Evolutionary conservation across 108 stramenopile genomes (phyloP), one percentile per base, ranked within the genome.

Genomic region (Cyclotella distinguenda): DNA sequence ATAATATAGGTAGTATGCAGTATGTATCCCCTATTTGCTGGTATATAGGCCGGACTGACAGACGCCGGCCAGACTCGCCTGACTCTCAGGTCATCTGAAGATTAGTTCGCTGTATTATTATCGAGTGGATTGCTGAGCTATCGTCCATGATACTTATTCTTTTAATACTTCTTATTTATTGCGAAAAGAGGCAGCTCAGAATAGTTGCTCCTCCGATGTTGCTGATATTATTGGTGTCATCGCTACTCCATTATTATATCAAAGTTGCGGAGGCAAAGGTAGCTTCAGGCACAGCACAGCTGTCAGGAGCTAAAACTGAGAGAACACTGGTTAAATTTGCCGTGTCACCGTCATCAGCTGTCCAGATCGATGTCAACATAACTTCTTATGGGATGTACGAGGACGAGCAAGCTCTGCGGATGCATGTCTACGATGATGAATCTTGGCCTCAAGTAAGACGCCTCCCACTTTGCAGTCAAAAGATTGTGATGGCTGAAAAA

Each of bases 281-380:
- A 11, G 48, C 68, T 45, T 76, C 77, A 7, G 86, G 87, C 22
- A 62, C 72, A n/a, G 80, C 85, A 21, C 57, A 64, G 52, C 66
- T 93, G 10, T 72, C 73, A 4, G 91, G 91, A 5, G 67, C 74
- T 10, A 66, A 78, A 25, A 82, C 91, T 11, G 88, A 89, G 60
- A 57, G 78, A 46, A 80, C 84, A 15, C 70, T 93, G 26, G 72
- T 80, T 4, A 86, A 80, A 59, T 93, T 93, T 61, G 85, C 88
- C 27, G 66, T 93, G 11, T 70, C 75, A 1, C 55, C 84, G 13
- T 53, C 49, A 1, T 68, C 72, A 6, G 42, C 65, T 7, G 73
- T 56, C 61, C 57, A 64, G 13, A 54, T 75, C 7, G 73, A 60
- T 22, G 48, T 70, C 28, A 67, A 50, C 26, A 32, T 79, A 10